These are phyloP conservation scores for Parafenestella ontariensis DNA, from an alignment of 2,329 filamentous ascomycete genomes.

Conservation along the genomic window DNA sequence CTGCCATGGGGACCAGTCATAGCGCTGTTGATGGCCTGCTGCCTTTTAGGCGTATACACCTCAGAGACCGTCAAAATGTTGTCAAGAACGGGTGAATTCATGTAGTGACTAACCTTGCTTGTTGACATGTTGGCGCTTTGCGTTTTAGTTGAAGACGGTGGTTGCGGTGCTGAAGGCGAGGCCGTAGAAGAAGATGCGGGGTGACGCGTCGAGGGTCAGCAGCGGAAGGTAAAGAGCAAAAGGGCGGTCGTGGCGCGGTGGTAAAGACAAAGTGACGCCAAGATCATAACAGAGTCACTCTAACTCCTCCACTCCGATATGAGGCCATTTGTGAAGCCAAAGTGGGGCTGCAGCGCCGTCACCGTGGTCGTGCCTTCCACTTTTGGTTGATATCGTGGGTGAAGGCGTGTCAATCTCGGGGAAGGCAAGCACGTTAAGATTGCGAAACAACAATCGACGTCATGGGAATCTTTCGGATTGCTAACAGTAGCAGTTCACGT, in stretches of 20 bases:
- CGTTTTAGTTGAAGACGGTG: not conserved
- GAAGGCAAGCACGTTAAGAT: constrained; percentile 1
- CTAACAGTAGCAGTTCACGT: too few relatives aligned
- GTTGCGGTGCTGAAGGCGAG: not conserved
- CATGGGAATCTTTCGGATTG: not conserved
- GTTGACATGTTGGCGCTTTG: not conserved
- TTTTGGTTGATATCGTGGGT: not conserved
- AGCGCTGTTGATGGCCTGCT: constrained; percentile 1
- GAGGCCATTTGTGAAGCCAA: not conserved
- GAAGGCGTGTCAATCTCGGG: constrained; percentile 2
- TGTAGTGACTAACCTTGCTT: constrained; percentile 13
- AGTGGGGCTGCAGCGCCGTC: constrained; percentile 1
- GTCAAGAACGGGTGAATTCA: not conserved
- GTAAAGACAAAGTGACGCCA: not conserved
- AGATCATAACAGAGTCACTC: constrained; percentile 1
- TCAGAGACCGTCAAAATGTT: constrained; percentile 16
- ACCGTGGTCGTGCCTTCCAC: constrained; percentile 10
- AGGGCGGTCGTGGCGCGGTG: not conserved
- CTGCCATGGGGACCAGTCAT: not conserved
- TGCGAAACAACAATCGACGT: not conserved
- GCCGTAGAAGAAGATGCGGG: not conserved
- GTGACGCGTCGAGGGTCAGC: not conserved
- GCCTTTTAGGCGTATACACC: constrained; percentile 3
- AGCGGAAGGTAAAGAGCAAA: not conserved
- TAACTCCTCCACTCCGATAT: constrained; percentile 1